These are phyloP conservation scores for Oryza officinalis DNA, from an alignment of 176 grass and related monocot species.

Conservation along the genomic window DNA sequence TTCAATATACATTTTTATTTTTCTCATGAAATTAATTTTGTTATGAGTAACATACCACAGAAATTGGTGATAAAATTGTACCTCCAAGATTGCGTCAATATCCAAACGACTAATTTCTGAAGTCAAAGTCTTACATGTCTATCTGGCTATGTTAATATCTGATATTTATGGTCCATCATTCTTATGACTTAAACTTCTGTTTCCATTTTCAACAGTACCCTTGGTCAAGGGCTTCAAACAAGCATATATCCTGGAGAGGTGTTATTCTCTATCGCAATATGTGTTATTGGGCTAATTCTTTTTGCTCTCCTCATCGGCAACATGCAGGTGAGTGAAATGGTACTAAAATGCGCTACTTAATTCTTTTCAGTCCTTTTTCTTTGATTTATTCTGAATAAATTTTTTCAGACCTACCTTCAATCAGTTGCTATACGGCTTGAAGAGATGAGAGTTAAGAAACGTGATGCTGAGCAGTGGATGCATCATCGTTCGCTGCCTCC, in stretches of 20 bases:
- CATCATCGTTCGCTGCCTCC: constrained; percentile 77
- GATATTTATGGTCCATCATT: background rate
- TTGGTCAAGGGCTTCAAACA: constrained; percentile 84
- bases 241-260: constrained; percentile 82
- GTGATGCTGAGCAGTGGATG: constrained; percentile 96
- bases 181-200: constrained; percentile 8
- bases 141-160: background rate
- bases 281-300: constrained; percentile 81
- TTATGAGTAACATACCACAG: background rate
- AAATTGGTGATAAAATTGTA: background rate
- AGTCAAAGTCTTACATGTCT: background rate
- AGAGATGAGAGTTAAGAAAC: constrained; percentile 97
- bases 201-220: constrained; percentile 59
- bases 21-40: background rate
- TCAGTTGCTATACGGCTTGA: constrained; percentile 83
- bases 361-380: constrained; percentile 11
- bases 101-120: background rate
- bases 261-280: constrained; percentile 85
- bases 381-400: constrained; percentile 15
- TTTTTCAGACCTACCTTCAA: constrained; percentile 83
- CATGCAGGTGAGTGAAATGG: constrained; percentile 76
- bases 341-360: background rate
- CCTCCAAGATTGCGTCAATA: background rate
- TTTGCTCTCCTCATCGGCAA: constrained; percentile 97
- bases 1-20: background rate